A percentile compares a stretch with the other conserved stretches of the same genome.
Conservation (phyloP, 352 stramenopile genomes). For the Phytophthora foliorum region DNA sequence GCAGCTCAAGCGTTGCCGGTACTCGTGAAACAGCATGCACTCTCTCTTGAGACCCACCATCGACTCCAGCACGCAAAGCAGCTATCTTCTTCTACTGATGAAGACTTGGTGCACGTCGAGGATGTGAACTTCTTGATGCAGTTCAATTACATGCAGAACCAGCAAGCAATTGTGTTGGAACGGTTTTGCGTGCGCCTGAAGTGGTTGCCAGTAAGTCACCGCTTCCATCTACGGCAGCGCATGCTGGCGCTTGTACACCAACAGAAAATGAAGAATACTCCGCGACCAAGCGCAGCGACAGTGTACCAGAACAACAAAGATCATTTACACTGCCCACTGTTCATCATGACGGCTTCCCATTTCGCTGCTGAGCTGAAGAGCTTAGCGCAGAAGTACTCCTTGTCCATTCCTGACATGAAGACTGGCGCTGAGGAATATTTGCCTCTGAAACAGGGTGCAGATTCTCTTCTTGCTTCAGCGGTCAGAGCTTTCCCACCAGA, state of each 20-base stretch:
- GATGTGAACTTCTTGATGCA: conserved; percentile 48
- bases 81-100: background rate
- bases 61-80: conserved; percentile 26
- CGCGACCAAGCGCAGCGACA: conserved; percentile 8
- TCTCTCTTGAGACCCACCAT: conserved; percentile 36
- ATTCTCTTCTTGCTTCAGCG: conserved; percentile 15
- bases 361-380: conserved; percentile 44
- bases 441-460: conserved; percentile 13
- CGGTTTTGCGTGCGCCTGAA: conserved; percentile 51
- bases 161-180: conserved; percentile 39
- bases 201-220: conserved; percentile 63
- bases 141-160: conserved; percentile 39
- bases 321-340: conserved; percentile 54
- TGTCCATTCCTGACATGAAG: conserved; percentile 19
- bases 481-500: conserved; percentile 12
- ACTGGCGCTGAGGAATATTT: conserved; percentile 12
- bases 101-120: conserved; percentile 17
- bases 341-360: conserved; percentile 39
- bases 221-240: conserved; percentile 60
- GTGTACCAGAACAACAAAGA: conserved; percentile 10
- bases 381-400: conserved; percentile 29
- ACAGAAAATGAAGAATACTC: conserved; percentile 40
- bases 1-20: conserved; percentile 1
- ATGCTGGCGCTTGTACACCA: conserved; percentile 59
- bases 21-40: conserved; percentile 29